These are phyloP conservation scores for Penicillium longicatenatum DNA, from an alignment of 495 filamentous ascomycete genomes.

Conservation along the genomic window DNA sequence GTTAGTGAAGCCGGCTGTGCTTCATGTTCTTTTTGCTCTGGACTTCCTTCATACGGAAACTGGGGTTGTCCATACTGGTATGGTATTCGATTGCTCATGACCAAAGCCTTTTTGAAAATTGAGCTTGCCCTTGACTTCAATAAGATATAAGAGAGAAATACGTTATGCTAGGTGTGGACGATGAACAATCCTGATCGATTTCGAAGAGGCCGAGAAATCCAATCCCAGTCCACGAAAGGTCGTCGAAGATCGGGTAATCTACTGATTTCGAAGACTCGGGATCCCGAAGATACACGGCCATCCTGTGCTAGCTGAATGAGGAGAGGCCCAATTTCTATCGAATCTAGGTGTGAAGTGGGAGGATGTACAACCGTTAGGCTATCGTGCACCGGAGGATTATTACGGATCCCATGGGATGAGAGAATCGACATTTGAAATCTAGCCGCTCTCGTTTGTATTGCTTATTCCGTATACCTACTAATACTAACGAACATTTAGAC, in stretches of 20 bases:
- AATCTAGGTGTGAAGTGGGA: conserved; percentile 20
- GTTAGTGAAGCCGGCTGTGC: conserved; percentile 21
- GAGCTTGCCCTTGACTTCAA: neutral
- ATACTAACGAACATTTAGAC: conserved; percentile 45
- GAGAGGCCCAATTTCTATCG: conserved; percentile 24
- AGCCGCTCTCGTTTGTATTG: conserved; percentile 41
- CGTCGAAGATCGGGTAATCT: conserved; percentile 21
- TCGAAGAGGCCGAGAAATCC: conserved; percentile 25
- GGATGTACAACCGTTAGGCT: conserved; percentile 32
- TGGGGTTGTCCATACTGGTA: conserved; percentile 46
- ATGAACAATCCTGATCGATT: conserved; percentile 31
- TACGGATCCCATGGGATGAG: conserved; percentile 39
- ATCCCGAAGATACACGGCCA: conserved; percentile 14
- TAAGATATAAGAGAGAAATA: conserved; percentile 35
- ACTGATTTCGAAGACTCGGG: conserved; percentile 19
- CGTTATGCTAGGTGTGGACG: conserved; percentile 30
- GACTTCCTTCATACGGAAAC: conserved; percentile 37
- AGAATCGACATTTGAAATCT: conserved; percentile 47
- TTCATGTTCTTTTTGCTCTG: conserved; percentile 35
- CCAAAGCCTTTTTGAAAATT: too few relatives aligned
- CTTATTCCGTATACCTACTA: neutral
- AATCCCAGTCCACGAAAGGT: conserved; percentile 25
- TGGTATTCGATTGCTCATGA: too few relatives aligned
- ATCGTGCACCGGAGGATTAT: conserved; percentile 45
- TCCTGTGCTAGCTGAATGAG: conserved; percentile 32